Evolutionary conservation across 106 monocot genomes (phyloP).

Genomic region (Dactylorhiza incarnata): DNA sequence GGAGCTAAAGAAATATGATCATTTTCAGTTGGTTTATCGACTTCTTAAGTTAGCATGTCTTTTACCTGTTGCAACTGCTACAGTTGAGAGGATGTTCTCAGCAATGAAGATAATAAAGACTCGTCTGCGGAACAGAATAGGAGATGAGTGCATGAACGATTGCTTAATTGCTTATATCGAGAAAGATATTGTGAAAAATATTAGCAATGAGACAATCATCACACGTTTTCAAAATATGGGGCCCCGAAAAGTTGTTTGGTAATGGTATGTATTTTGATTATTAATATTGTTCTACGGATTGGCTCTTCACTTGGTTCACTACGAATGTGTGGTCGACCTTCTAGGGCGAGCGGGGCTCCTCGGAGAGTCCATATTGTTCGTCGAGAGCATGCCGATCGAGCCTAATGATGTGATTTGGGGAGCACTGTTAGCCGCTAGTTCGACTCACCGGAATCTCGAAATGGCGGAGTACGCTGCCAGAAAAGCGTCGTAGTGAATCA

Average conservation of each 20-base stretch:
- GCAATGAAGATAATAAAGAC: no score
- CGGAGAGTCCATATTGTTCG: conserved; percentile 46
- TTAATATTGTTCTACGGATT: conserved; percentile 34
- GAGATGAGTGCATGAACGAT: conserved; percentile 73
- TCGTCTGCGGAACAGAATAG: no score
- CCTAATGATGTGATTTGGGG: conserved; percentile 50
- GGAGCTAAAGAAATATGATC: no score
- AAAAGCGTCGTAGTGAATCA: no score
- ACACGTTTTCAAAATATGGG: conserved; percentile 42
- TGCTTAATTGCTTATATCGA: no score
- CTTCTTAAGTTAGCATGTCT: no score
- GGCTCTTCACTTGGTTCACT: conserved; percentile 49
- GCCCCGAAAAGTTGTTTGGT: conserved; percentile 47
- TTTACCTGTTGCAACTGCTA: no score
- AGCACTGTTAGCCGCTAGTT: conserved; percentile 47
- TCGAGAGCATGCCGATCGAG: conserved; percentile 47
- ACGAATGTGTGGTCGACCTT: conserved; percentile 71
- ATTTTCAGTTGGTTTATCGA: no score
- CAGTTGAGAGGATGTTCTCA: no score
- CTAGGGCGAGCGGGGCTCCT: conserved; percentile 51
- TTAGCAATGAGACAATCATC: no score
- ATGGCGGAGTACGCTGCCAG: conserved; percentile 23
- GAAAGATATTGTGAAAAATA: no score
- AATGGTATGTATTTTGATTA: conserved; percentile 38
- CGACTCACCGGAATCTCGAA: conserved; percentile 20